Evolutionary conservation across 164 flowering plant genomes (phyloP).

Genomic region (Macadamia integrifolia): DNA sequence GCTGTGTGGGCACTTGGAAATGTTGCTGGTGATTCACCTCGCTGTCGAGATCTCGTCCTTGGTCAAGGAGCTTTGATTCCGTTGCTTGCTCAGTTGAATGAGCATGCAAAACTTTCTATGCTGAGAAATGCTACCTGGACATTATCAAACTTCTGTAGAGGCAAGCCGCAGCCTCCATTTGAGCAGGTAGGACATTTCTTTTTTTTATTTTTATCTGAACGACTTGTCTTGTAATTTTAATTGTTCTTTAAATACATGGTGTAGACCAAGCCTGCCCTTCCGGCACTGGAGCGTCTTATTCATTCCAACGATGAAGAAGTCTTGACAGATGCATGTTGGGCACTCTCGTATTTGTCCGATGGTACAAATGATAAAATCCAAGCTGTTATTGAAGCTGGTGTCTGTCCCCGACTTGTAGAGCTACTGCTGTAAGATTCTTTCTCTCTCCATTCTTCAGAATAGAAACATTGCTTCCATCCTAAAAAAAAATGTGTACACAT

Average conservation of each 20-base stretch:
- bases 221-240: not conserved
- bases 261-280: slow-evolving; percentile 68
- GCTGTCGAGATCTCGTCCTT: slow-evolving; percentile 68
- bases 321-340: slow-evolving; percentile 74
- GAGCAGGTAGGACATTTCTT: slow-evolving; percentile 42
- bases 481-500: too few species aligned
- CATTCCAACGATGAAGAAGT: slow-evolving; percentile 71
- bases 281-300: slow-evolving; percentile 58
- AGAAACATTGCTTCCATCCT: too few species aligned
- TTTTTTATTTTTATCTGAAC: not conserved
- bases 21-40: slow-evolving; percentile 79
- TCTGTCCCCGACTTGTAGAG: slow-evolving; percentile 61
- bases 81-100: slow-evolving; percentile 59
- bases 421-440: slow-evolving; percentile 50
- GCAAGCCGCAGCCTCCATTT: slow-evolving; percentile 74
- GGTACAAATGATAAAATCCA: slow-evolving; percentile 69
- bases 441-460: not conserved
- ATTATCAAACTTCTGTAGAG: slow-evolving; percentile 68
- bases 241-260: not conserved
- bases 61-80: slow-evolving; percentile 56
- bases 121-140: slow-evolving; percentile 82
- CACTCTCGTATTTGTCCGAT: slow-evolving; percentile 62
- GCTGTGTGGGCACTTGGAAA: slow-evolving; percentile 86
- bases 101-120: slow-evolving; percentile 72
- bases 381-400: slow-evolving; percentile 72